Evolutionary conservation across 106 monocot genomes (phyloP).

Genomic region (Dioscorea zingiberensis): DNA sequence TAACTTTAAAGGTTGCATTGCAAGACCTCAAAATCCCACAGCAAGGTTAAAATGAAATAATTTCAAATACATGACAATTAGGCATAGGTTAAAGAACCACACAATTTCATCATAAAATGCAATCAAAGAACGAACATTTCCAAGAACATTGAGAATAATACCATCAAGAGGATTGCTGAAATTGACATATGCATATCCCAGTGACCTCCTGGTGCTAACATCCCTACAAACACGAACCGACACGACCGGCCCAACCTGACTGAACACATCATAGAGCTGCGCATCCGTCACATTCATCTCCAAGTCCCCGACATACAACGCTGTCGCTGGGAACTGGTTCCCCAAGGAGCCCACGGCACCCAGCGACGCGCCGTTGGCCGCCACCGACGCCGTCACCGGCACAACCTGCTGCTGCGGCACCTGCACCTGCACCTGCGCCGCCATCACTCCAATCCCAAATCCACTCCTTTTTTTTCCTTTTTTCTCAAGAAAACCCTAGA

Average conservation of each 20-base stretch:
- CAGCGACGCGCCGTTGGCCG: slow-evolving; percentile 1
- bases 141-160: not conserved
- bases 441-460: not conserved
- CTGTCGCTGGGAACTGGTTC: slow-evolving; percentile 21
- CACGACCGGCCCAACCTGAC: slow-evolving; percentile 40
- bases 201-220: slow-evolving; percentile 32
- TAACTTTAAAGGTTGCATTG: too few species aligned
- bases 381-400: not conserved
- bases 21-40: too few species aligned
- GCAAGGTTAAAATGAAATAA: too few species aligned
- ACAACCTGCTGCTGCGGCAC: not conserved
- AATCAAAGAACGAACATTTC: too few species aligned
- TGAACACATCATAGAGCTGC: slow-evolving; percentile 50
- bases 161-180: slow-evolving; percentile 40
- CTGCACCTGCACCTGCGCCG: slow-evolving; percentile 1
- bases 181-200: slow-evolving; percentile 71
- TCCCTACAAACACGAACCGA: slow-evolving; percentile 59
- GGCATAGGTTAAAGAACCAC: too few species aligned
- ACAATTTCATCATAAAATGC: too few species aligned
- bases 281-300: slow-evolving; percentile 42
- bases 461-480: not conserved
- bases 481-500: not conserved
- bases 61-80: too few species aligned
- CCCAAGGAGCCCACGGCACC: not conserved
- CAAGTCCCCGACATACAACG: slow-evolving; percentile 62